Evolutionary conservation across 169 alveolate species (phyloP).

Genomic region (Besnoitia besnoiti): DNA sequence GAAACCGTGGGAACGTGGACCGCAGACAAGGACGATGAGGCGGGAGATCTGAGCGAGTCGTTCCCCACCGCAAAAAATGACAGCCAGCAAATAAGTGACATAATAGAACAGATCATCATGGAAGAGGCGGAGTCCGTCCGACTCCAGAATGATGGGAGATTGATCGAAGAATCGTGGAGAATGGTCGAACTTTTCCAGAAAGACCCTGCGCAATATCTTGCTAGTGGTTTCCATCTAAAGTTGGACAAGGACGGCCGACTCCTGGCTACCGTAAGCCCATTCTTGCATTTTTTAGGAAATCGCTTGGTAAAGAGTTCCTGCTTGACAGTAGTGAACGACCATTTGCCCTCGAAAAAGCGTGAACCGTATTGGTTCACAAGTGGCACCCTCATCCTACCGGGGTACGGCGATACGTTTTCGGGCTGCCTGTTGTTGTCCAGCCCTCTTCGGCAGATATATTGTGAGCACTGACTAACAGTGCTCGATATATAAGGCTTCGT

Average conservation of each 20-base stretch:
- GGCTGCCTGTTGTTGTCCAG: not conserved
- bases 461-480: no score
- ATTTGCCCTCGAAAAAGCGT: no score
- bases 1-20: not conserved
- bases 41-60: no score
- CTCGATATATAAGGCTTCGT: no score
- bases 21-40: not conserved
- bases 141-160: slow-evolving; percentile 3
- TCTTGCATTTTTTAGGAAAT: not conserved
- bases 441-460: no score
- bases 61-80: not conserved
- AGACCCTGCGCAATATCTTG: not conserved
- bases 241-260: not conserved
- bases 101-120: not conserved
- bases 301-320: no score
- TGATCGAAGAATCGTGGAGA: slow-evolving; percentile 29
- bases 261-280: not conserved
- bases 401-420: not conserved
- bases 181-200: not conserved
- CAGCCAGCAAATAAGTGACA: not conserved
- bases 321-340: no score
- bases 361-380: no score
- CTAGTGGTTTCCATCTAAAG: not conserved
- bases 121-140: slow-evolving; percentile 2
- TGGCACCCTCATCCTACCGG: no score